These are phyloP conservation scores for Phytopythium montanum DNA, from an alignment of 352 stramenopile genomes.

Conservation along the genomic window DNA sequence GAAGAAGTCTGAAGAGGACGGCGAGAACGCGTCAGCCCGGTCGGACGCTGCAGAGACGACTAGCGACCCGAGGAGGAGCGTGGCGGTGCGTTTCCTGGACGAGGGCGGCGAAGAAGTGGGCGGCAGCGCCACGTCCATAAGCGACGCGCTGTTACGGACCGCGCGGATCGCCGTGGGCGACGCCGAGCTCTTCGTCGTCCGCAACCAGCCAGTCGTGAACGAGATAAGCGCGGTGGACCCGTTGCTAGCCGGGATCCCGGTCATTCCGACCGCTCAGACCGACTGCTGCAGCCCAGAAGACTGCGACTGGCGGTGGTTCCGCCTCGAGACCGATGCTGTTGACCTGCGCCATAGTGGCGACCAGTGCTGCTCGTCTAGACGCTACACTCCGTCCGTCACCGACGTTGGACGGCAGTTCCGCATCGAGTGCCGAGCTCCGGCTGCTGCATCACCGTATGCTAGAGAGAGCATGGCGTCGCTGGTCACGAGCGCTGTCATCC, in stretches of 20 bases:
- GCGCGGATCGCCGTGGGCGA: slow-evolving; percentile 37
- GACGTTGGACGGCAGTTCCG: slow-evolving; percentile 47
- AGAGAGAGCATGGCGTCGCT: slow-evolving; percentile 29
- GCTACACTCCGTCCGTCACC: slow-evolving; percentile 34
- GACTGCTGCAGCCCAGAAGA: slow-evolving; percentile 63
- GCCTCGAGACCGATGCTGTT: slow-evolving; percentile 10
- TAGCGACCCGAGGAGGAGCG: not conserved
- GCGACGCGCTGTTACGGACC: slow-evolving; percentile 44
- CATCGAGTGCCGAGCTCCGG: slow-evolving; percentile 51
- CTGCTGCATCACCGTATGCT: slow-evolving; percentile 22
- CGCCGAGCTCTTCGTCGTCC: slow-evolving; percentile 41
- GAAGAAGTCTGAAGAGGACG: no score
- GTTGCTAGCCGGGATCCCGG: slow-evolving; percentile 38
- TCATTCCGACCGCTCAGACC: slow-evolving; percentile 43
- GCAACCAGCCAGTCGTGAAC: slow-evolving; percentile 61
- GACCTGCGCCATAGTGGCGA: slow-evolving; percentile 5
- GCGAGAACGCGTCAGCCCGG: no score
- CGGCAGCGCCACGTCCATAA: slow-evolving; percentile 24
- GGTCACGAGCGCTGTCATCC: slow-evolving; percentile 31
- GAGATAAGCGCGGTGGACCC: slow-evolving; percentile 41
- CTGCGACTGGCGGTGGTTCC: slow-evolving; percentile 64
- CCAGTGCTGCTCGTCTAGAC: slow-evolving; percentile 16
- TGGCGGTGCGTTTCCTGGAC: slow-evolving; percentile 42
- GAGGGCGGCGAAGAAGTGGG: slow-evolving; percentile 26
- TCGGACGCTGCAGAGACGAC: no score